A percentile compares a stretch with the other conserved stretches of the same genome.
Conservation (phyloP, 73 alveolate species). For the Paramecium sexaurelia region DNA sequence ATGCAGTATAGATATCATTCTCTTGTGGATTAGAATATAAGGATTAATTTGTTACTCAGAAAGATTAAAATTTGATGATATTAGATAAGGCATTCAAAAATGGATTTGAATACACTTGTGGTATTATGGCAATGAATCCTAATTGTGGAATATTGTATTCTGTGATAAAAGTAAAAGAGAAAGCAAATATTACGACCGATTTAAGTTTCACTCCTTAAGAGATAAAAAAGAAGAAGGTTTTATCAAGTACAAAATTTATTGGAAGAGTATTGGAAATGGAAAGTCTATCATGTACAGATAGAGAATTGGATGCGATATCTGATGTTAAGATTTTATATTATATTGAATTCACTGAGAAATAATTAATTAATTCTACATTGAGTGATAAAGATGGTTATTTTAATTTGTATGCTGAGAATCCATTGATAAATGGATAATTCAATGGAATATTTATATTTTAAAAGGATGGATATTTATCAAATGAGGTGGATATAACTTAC, state of each 20-base stretch:
- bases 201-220: neutral
- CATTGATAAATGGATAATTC: neutral
- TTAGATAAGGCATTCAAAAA: neutral
- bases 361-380: neutral
- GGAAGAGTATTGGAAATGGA: neutral
- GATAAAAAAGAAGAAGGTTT: neutral
- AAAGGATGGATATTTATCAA: neutral
- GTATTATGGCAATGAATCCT: neutral
- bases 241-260: neutral
- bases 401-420: neutral
- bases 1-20: neutral
- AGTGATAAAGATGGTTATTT: neutral
- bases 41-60: neutral
- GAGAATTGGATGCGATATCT: neutral
- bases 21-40: neutral
- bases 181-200: neutral
- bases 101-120: neutral
- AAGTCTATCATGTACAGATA: neutral
- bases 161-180: neutral
- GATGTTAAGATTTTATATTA: neutral
- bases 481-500: slow-evolving; percentile 3
- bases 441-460: neutral
- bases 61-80: neutral
- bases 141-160: neutral
- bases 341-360: neutral